Evolutionary conservation across 2,329 filamentous ascomycete genomes (phyloP), one percentile per base, ranked within the genome.

Genomic region (Pyricularia sp.): DNA sequence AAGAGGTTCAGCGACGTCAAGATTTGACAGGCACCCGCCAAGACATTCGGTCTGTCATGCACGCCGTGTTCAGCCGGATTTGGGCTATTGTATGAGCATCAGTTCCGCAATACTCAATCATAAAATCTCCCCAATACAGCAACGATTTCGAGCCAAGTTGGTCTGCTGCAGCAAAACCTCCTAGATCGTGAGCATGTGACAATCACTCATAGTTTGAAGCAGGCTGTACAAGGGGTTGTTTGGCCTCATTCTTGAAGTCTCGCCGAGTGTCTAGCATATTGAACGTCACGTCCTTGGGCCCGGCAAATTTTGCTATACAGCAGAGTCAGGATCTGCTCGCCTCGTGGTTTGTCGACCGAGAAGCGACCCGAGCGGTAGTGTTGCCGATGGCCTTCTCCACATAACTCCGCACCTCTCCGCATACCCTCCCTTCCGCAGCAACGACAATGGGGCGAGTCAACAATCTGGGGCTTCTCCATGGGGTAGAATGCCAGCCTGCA

Each of bases 41-140:
- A 31, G 81, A 83, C 70, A 81, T 83, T 65, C 77, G 81, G 26
- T 78, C 79, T 0, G 79, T 83, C 23, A 83, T 82, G 80, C 80
- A 82, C 66, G 78, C 78, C 30, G 79, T 83, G 61, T 86, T 85
- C 72, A 81, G 84, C 72, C 80, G 79, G 50, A 81, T 80, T 71
- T 86, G 86, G 78, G 83, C 84, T 1, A 85, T 86, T 70, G 80
- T 86, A 12, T 83, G 71, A 78, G 20, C 20, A 55, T 55, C 20
- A n/a, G 20, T n/a, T 23, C 20, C n/a, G 17, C 17, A 7, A 55
- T 55, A 55, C 42, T 55, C 4, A 3, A 9, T 20, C 42, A n/a
- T 5, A 55, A 17, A 14, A 9, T 9, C 20, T n/a, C 42, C 17
- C 5, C 20, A 50, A 20, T 50, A 20, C 42, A 50, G 17, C 2